Base-by-base conservation (phyloP, 352 stramenopile species). In the Globisporangium megalacanthum region DNA sequence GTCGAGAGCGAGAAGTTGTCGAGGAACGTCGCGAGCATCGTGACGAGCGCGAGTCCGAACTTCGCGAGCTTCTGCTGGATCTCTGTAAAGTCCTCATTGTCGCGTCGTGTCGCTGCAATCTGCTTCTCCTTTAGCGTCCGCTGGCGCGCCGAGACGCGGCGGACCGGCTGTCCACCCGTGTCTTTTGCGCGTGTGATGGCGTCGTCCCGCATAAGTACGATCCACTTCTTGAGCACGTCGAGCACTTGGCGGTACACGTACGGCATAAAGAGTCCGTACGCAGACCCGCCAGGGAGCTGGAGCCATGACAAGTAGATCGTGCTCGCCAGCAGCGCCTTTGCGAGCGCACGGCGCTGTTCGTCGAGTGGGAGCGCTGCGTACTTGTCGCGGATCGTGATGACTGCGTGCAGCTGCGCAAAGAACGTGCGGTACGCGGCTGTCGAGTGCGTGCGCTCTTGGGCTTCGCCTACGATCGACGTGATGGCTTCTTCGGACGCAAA, bases 261-360 rank as follows among this genome's bases (percentile, higher is more conserved):
- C 13, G 86, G 69, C 77, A 94, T 92, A 63, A 94, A 95, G 3
- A 95, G 52, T 0, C 86, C 81, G 50, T 94, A 92, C 2, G 86
- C 84, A 0, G 83, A 80, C 0, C 82, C 83, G n/a, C 84, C 83
- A 7, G 83, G 86, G 33, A 94, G 52, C 60, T 92, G 83, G 15
- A 95, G 61, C 86, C 86, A 95, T 37, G 64, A 66, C 7, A 95
- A 56, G 46, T 95, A 95, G 4, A 88, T 59, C 53, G 89, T 92
- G 11, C 79, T 68, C 7, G 82, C 86, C 33, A 89, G 62, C 5
- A 93, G 57, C 29, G 81, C 83, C 56, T 82, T 88, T 14, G 74
- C 50, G 33, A 91, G 63, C 36, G 68, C 75, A 9, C 65, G 36
- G 8, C 65, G 59, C 60, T 83, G 77, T 37, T 77, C 66, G 31